Evolutionary conservation across 805 yeast species (phyloP).

Genomic region (Candida coquimbonensis): DNA sequence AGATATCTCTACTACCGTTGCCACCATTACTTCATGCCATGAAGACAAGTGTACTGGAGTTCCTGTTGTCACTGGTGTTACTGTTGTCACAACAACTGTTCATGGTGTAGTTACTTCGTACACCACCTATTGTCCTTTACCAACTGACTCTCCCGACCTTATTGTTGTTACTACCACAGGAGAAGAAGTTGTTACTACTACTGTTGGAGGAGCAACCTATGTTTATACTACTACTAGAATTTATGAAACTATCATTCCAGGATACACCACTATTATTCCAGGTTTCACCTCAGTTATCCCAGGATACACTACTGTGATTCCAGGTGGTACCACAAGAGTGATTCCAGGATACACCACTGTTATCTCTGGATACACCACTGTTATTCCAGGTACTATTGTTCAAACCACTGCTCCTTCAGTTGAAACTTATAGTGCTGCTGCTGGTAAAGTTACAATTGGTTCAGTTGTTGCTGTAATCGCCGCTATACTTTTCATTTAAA

Average conservation of each 20-base stretch:
- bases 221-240: neutral
- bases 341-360: no score
- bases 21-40: neutral
- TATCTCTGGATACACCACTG: no score
- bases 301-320: no score
- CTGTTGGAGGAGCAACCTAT: neutral
- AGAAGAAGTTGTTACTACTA: neutral
- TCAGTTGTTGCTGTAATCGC: neutral
- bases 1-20: neutral
- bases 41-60: neutral
- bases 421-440: constrained; percentile 1
- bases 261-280: neutral
- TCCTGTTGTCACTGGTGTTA: neutral
- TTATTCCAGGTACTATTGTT: no score
- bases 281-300: neutral
- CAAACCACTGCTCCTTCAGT: neutral
- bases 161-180: neutral
- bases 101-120: neutral
- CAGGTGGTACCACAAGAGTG: no score
- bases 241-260: neutral
- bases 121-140: constrained; percentile 6
- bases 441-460: neutral
- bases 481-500: neutral
- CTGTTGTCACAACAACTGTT: constrained; percentile 1
- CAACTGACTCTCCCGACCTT: neutral